Evolutionary conservation across 371 early-diverging fungal species (phyloP).

Genomic region (Amoeboaphelidium protococcarum): DNA sequence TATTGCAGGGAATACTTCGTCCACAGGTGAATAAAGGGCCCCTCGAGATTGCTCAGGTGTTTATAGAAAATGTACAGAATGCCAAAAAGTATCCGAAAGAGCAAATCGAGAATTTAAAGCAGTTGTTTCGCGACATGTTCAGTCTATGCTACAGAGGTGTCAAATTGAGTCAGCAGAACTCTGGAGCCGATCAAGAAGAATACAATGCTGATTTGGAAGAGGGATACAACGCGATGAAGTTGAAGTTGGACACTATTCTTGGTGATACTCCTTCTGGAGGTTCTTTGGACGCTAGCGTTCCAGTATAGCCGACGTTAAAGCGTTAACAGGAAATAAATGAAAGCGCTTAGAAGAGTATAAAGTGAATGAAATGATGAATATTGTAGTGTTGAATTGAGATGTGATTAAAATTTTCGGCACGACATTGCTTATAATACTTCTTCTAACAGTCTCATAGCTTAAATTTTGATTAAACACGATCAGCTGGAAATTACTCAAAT

Average conservation of each 20-base stretch:
- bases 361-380: background rate
- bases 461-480: too few relatives aligned
- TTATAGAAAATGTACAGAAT: background rate
- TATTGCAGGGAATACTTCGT: background rate
- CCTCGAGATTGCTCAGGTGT: background rate
- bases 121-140: background rate
- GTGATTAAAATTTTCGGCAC: background rate
- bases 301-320: background rate
- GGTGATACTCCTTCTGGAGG: background rate
- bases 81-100: background rate
- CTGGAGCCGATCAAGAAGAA: background rate
- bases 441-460: background rate
- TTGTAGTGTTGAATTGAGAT: background rate
- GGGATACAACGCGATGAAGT: background rate
- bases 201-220: background rate
- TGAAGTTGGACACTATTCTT: background rate
- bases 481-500: too few relatives aligned
- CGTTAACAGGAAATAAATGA: background rate
- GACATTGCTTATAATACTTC: background rate
- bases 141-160: background rate
- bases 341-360: background rate
- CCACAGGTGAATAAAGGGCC: background rate
- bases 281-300: background rate
- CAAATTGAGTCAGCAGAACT: background rate
- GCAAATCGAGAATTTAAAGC: background rate